Percentiles rank a stretch among this genome's conserved stretches.
phyloP scores from a whole-genome alignment of 139 green algal species.

The Auxenochlorella pyrenoidosa region DNA sequence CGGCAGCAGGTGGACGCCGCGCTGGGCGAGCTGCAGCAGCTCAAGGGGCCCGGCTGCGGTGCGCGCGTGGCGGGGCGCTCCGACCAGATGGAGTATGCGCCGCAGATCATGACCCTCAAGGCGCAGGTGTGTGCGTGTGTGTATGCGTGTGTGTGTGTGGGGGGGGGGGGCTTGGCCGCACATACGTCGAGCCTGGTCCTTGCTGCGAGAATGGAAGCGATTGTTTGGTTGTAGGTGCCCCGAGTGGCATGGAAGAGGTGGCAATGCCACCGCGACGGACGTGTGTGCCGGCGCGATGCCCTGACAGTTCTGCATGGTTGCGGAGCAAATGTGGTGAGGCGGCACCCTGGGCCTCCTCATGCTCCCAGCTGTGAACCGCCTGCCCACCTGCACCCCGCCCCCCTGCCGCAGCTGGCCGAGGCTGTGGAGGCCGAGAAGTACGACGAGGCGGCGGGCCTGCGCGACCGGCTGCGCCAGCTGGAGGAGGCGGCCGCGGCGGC shows the following conservation, averaged over 20 bases:
- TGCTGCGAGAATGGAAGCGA: too few relatives aligned
- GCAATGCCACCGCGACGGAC: too few relatives aligned
- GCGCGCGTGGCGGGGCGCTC: slow-evolving; percentile 38
- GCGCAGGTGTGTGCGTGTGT: slow-evolving; percentile 54
- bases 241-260: too few relatives aligned
- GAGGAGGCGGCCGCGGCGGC: slow-evolving; percentile 58
- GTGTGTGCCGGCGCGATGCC: too few relatives aligned
- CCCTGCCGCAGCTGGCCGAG: neutral
- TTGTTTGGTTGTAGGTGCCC: too few relatives aligned
- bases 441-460: slow-evolving; percentile 67
- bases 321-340: too few relatives aligned
- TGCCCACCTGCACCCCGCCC: neutral
- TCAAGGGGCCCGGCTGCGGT: slow-evolving; percentile 68
- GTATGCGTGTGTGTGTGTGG: too few relatives aligned
- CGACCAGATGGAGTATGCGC: slow-evolving; percentile 20
- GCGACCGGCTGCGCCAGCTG: slow-evolving; percentile 73
- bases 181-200: too few relatives aligned
- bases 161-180: slow-evolving; percentile 59
- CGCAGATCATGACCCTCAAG: slow-evolving; percentile 32
- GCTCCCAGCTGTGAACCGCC: too few relatives aligned
- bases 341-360: too few relatives aligned
- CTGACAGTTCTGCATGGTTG: too few relatives aligned
- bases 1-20: slow-evolving; percentile 71
- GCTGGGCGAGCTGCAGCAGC: slow-evolving; percentile 58
- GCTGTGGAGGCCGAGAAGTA: slow-evolving; percentile 63